Evolutionary conservation across 495 filamentous ascomycete species (phyloP).

Genomic region (Umbilicaria muhlenbergii): DNA sequence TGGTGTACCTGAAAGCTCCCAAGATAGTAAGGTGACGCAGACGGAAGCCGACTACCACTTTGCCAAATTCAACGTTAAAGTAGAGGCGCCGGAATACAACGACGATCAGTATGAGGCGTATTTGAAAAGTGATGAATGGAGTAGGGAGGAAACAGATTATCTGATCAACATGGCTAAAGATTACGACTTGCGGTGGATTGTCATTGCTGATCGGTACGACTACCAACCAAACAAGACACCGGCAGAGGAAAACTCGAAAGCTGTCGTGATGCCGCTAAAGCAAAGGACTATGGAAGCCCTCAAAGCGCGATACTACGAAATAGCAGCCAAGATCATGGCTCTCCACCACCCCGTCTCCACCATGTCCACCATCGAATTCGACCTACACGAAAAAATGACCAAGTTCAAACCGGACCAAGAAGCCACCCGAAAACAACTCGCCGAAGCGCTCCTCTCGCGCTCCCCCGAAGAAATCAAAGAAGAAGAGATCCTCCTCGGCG

Average conservation of each 20-base stretch:
- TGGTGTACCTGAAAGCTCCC: slow-evolving; percentile 25
- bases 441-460: slow-evolving; percentile 58
- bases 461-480: slow-evolving; percentile 79
- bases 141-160: slow-evolving; percentile 85
- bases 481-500: slow-evolving; percentile 73
- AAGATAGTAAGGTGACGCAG: slow-evolving; percentile 21
- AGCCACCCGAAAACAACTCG: slow-evolving; percentile 65
- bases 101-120: slow-evolving; percentile 73
- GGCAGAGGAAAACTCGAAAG: slow-evolving; percentile 20
- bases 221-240: slow-evolving; percentile 34
- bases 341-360: slow-evolving; percentile 64
- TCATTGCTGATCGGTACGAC: slow-evolving; percentile 91
- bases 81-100: slow-evolving; percentile 59
- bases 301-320: slow-evolving; percentile 77
- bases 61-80: slow-evolving; percentile 70
- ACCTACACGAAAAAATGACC: slow-evolving; percentile 63
- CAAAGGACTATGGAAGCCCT: slow-evolving; percentile 69
- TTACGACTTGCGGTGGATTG: slow-evolving; percentile 72
- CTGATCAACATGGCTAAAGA: slow-evolving; percentile 56
- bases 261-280: slow-evolving; percentile 29
- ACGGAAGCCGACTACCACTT: slow-evolving; percentile 37
- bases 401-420: slow-evolving; percentile 74
- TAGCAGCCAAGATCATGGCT: slow-evolving; percentile 73
- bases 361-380: slow-evolving; percentile 73
- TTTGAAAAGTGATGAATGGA: slow-evolving; percentile 63